These are phyloP conservation scores for Mucor indicus DNA, from an alignment of 371 early-diverging fungal genomes.

Conservation along the genomic window DNA sequence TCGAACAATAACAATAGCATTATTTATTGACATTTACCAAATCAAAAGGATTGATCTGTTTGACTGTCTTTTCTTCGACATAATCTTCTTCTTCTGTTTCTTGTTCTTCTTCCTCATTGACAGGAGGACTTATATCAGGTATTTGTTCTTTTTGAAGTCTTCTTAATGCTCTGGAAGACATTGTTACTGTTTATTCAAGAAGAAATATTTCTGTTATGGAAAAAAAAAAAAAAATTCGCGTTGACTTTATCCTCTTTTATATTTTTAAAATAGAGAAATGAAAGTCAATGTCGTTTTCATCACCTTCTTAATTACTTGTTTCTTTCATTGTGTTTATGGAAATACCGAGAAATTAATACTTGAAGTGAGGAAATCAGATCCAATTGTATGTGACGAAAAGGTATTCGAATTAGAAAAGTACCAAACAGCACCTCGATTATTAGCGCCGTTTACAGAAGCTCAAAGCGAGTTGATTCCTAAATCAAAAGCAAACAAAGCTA, in stretches of 20 bases:
- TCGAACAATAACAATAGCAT: background rate
- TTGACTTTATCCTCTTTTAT: background rate
- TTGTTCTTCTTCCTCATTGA: conserved; percentile 18
- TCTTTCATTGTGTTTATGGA: conserved; percentile 8
- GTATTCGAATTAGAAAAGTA: background rate
- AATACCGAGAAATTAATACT: conserved; percentile 48
- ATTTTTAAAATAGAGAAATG: background rate
- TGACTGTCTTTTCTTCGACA: conserved; percentile 11
- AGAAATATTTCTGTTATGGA: background rate
- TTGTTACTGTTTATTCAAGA: background rate
- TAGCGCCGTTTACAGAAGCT: conserved; percentile 18
- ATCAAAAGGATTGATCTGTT: conserved; percentile 62
- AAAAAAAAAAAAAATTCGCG: background rate
- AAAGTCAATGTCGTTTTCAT: background rate
- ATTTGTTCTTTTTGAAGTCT: conserved; percentile 38
- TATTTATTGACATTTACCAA: conserved; percentile 39
- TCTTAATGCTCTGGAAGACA: conserved; percentile 48
- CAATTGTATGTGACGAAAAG: too few species aligned
- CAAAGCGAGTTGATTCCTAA: conserved; percentile 10
- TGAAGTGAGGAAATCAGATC: background rate
- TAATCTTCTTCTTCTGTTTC: conserved; percentile 39
- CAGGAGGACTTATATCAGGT: conserved; percentile 1
- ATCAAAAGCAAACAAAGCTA: background rate
- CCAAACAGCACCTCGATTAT: background rate
- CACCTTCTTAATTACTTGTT: conserved; percentile 1